Percentiles rank a stretch among this genome's conserved stretches.
Evolutionary conservation across 345 rosid species (phyloP).

Genomic region (Brassica incana): DNA sequence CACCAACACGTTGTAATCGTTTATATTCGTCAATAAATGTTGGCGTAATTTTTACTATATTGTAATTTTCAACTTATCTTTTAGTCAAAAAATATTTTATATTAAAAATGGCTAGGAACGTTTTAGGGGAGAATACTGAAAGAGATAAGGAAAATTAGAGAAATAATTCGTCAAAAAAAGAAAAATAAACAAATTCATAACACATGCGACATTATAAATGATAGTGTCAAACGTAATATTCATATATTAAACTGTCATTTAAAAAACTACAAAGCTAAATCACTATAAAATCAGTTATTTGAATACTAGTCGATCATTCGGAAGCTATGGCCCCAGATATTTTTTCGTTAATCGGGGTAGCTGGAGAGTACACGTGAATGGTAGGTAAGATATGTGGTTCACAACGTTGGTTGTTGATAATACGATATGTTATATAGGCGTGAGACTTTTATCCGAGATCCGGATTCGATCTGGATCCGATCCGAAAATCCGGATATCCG

Average conservation of each 20-base stretch:
- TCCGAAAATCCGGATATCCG: too few species aligned
- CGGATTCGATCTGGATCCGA: too few species aligned
- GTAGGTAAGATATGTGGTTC: conserved; percentile 28
- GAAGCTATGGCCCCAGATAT: neutral
- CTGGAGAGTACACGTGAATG: neutral
- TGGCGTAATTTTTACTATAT: neutral
- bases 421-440: neutral
- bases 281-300: neutral
- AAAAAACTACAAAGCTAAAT: neutral
- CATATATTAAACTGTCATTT: neutral
- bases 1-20: neutral
- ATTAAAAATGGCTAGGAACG: neutral
- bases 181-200: neutral
- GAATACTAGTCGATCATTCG: neutral
- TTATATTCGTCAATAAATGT: neutral
- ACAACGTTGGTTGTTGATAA: neutral
- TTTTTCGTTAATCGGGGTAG: conserved; percentile 10
- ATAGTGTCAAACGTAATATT: neutral
- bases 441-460: too few species aligned
- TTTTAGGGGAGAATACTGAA: neutral
- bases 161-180: neutral
- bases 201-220: neutral
- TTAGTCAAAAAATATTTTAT: neutral
- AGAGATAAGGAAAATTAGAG: neutral
- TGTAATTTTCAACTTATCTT: neutral